These are phyloP conservation scores for Heliamphora exappendiculata DNA, from an alignment of 148 eudicot species.

Conservation along the genomic window DNA sequence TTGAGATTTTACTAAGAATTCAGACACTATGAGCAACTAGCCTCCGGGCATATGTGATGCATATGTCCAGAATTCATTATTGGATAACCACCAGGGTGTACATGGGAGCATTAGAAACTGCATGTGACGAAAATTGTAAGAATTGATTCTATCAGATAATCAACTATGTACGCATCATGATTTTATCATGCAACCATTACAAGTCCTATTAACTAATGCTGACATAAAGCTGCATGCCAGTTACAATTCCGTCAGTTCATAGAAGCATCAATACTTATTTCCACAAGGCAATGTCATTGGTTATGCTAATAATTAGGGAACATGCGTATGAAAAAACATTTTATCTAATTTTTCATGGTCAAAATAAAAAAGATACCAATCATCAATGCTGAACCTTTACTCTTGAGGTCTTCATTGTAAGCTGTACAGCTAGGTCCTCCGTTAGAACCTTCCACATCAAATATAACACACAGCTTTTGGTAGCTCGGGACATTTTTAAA, in stretches of 20 bases:
- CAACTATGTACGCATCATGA: background rate
- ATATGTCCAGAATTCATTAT: no score
- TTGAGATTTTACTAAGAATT: background rate
- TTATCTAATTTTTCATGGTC: background rate
- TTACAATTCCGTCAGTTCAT: background rate
- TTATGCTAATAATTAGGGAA: background rate
- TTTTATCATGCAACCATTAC: background rate
- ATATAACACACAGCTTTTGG: slow-evolving; percentile 10
- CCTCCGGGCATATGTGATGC: no score
- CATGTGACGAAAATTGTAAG: no score
- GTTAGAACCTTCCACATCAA: slow-evolving; percentile 1
- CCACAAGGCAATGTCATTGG: background rate
- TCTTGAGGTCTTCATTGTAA: background rate
- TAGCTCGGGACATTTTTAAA: slow-evolving; percentile 8
- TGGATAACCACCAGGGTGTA: no score
- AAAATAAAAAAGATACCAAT: background rate
- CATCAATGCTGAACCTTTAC: background rate
- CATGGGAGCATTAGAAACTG: no score
- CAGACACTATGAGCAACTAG: background rate
- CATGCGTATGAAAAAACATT: background rate
- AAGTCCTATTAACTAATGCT: background rate
- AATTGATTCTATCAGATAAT: background rate
- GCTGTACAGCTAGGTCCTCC: background rate
- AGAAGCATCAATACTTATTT: background rate
- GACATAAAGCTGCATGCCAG: background rate